Evolutionary conservation across 805 yeast genomes (phyloP).

Genomic region (Candida chauliodis): DNA sequence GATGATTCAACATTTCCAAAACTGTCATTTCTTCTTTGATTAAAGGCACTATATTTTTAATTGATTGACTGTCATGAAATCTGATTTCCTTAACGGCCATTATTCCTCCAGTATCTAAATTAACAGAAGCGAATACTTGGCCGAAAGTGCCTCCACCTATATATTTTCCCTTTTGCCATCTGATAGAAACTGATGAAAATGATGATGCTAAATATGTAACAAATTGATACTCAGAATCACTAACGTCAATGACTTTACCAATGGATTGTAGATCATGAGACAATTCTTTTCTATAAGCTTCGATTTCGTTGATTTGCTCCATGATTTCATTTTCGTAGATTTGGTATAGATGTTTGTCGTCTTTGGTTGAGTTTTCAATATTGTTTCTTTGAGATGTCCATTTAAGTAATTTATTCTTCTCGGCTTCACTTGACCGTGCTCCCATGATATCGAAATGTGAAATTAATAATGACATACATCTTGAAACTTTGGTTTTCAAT

Average conservation of each 20-base stretch:
- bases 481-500: constrained; percentile 80
- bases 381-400: constrained; percentile 51
- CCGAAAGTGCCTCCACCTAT: constrained; percentile 98
- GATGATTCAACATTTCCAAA: constrained; percentile 90
- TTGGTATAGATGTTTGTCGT: constrained; percentile 36
- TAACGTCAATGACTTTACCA: constrained; percentile 87
- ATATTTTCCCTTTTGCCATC: constrained; percentile 95
- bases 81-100: constrained; percentile 96
- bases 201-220: constrained; percentile 84
- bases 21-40: constrained; percentile 97
- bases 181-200: constrained; percentile 81
- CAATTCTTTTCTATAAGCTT: constrained; percentile 45
- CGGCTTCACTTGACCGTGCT: constrained; percentile 79
- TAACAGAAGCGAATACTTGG: constrained; percentile 85
- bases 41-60: constrained; percentile 78
- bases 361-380: constrained; percentile 38
- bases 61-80: constrained; percentile 82
- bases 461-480: constrained; percentile 88
- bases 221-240: constrained; percentile 83
- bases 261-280: constrained; percentile 47
- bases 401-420: constrained; percentile 51
- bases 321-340: constrained; percentile 67
- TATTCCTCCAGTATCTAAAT: constrained; percentile 90
- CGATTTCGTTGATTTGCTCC: constrained; percentile 62
- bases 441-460: constrained; percentile 99